Conservation (phyloP, 495 filamentous ascomycete species). For the Neurospora tetraspora region DNA sequence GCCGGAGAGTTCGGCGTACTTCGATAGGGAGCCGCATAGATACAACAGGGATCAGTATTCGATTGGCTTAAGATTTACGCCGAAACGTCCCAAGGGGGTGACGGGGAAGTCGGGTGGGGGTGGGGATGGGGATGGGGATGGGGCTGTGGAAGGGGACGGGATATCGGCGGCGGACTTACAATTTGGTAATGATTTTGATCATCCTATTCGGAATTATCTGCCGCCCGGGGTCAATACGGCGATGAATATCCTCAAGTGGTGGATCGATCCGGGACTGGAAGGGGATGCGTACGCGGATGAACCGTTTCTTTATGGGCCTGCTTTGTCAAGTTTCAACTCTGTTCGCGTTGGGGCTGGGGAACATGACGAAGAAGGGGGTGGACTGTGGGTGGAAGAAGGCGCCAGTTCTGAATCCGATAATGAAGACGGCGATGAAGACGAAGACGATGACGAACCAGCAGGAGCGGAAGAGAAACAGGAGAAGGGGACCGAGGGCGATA, state of each 20-base stretch:
- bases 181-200: conserved; percentile 89
- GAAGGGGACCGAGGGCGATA: too few species aligned
- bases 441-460: too few species aligned
- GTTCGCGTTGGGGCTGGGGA: conserved; percentile 31
- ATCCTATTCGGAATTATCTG: conserved; percentile 73
- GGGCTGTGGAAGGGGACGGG: too few species aligned
- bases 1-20: conserved; percentile 33
- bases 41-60: conserved; percentile 63
- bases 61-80: conserved; percentile 66
- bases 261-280: conserved; percentile 77
- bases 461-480: too few species aligned
- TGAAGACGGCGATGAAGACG: conserved; percentile 21
- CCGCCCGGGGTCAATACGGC: conserved; percentile 77
- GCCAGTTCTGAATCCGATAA: background rate
- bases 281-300: conserved; percentile 79
- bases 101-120: too few species aligned
- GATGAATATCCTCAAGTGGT: conserved; percentile 73
- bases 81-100: conserved; percentile 34
- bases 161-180: conserved; percentile 65
- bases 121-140: conserved; percentile 2
- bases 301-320: conserved; percentile 75
- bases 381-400: conserved; percentile 57
- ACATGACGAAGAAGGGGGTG: conserved; percentile 27
- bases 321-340: conserved; percentile 51
- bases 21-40: conserved; percentile 55